Evolutionary conservation across 139 green algal genomes (phyloP).

Genomic region (Coelastrella sp.): DNA sequence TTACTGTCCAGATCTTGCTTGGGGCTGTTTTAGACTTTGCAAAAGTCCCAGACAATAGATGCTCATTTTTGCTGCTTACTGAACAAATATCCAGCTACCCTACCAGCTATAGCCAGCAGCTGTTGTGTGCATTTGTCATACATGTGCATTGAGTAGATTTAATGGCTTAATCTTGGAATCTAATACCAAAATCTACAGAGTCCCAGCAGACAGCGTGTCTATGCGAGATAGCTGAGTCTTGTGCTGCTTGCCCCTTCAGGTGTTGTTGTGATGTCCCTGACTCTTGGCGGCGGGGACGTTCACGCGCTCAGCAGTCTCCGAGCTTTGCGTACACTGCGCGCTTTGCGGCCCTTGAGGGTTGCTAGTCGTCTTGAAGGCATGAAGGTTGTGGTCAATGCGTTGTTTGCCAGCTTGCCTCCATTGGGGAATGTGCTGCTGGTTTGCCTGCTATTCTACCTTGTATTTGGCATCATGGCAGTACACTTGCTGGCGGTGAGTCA

Average conservation of each 20-base stretch:
- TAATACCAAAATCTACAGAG: too few species aligned
- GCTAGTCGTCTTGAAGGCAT: conserved; percentile 65
- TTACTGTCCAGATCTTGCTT: too few species aligned
- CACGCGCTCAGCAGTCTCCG: conserved; percentile 54
- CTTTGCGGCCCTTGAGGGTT: conserved; percentile 72
- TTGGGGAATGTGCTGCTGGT: conserved; percentile 77
- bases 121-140: too few species aligned
- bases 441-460: conserved; percentile 77
- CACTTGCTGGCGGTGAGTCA: conserved; percentile 62
- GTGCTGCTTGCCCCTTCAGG: conserved; percentile 8
- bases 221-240: too few species aligned
- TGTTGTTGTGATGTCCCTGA: conserved; percentile 46
- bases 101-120: too few species aligned
- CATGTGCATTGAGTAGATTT: too few species aligned
- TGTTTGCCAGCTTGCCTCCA: conserved; percentile 67
- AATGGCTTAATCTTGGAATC: too few species aligned
- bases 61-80: too few species aligned
- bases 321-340: conserved; percentile 69
- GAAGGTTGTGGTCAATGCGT: conserved; percentile 74
- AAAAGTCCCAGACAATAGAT: too few species aligned
- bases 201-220: too few species aligned
- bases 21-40: too few species aligned
- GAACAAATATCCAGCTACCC: too few species aligned
- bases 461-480: conserved; percentile 80
- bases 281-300: background rate